Base-by-base conservation (phyloP, 345 rosid genomes). In the Chamaenerion angustifolium region DNA sequence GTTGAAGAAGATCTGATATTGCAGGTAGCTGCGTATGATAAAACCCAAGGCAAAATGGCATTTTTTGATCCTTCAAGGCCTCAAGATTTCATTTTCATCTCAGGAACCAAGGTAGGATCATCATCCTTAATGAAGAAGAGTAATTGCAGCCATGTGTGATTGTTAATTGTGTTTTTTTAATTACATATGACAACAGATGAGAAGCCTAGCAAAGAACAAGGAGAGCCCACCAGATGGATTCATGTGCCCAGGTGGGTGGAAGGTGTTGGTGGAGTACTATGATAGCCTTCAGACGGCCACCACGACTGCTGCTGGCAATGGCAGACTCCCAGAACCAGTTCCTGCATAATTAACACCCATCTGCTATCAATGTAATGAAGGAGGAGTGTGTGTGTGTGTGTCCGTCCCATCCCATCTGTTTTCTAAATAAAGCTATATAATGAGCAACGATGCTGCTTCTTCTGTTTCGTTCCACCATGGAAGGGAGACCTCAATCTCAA, bases 181-280 rank as follows among this genome's bases (percentile, higher is more conserved):
- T 9, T 8, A 44, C 8, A 9, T 54, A 56, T 27, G 54, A 16
- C 76, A 85, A 16, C 76, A 85, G 98, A 90, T 90, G 98, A 78
- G 96, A 27, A 54, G 92, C 16, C 82, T 90, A 10, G 98, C 98
- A 0, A 90, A 74, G 89, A 86, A 67, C 83, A 82, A 80, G 49
- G 98, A 90, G 71, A 83, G 66, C 60, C 96, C 98, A 17, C 93
- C 98, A 2, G 85, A 82, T 40, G 98, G 98, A 40, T 90, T 90
- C 69, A 86, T 90, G 98, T 90, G 98, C 66, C 93, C 96, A 10
- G 81, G 89, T 41, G 96, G 98, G 25, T 90, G 98, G 98, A 46
- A 90, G 62, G 95, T 88, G 62, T 62, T 85, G 71, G 95, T 82
- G 0, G 97, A 88, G 9, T 85, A 85, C 73, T 88, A 88, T 4